phyloP scores from a whole-genome alignment of 169 alveolate genomes.

The Plasmodium ovale region DNA sequence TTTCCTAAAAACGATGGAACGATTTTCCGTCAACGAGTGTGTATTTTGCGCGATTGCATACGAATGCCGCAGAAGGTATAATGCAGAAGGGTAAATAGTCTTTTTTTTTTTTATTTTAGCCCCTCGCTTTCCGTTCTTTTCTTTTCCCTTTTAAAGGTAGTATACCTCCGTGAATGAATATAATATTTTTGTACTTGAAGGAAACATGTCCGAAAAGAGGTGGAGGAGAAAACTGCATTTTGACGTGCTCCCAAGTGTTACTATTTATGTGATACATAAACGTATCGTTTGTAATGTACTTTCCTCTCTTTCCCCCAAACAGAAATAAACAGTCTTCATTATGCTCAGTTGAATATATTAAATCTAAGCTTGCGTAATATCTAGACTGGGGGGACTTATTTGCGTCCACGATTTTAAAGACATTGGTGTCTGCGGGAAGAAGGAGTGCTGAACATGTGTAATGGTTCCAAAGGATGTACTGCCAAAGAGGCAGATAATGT shows the following conservation, averaged over 20 bases:
- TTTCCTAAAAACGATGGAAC: slow-evolving; percentile 25
- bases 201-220: slow-evolving; percentile 73
- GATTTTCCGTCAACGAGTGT: no score
- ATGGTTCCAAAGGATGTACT: no score
- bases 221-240: slow-evolving; percentile 43
- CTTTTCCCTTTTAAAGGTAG: not conserved
- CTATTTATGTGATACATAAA: slow-evolving; percentile 26
- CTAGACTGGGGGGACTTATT: slow-evolving; percentile 9
- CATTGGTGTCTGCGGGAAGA: slow-evolving; percentile 25
- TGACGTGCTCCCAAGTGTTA: slow-evolving; percentile 26
- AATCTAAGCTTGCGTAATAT: slow-evolving; percentile 48
- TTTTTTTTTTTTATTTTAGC: not conserved
- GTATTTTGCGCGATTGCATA: no score
- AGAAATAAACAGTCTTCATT: slow-evolving; percentile 58
- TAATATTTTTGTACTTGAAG: slow-evolving; percentile 37
- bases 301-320: slow-evolving; percentile 62
- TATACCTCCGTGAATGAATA: slow-evolving; percentile 74
- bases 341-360: slow-evolving; percentile 33
- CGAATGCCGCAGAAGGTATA: no score
- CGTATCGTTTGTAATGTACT: slow-evolving; percentile 68
- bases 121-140: not conserved
- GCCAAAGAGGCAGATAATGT: no score
- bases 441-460: no score
- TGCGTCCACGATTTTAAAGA: slow-evolving; percentile 34
- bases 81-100: not conserved